phyloP scores from a whole-genome alignment of 306 rosid species.

The Quercus variabilis region DNA sequence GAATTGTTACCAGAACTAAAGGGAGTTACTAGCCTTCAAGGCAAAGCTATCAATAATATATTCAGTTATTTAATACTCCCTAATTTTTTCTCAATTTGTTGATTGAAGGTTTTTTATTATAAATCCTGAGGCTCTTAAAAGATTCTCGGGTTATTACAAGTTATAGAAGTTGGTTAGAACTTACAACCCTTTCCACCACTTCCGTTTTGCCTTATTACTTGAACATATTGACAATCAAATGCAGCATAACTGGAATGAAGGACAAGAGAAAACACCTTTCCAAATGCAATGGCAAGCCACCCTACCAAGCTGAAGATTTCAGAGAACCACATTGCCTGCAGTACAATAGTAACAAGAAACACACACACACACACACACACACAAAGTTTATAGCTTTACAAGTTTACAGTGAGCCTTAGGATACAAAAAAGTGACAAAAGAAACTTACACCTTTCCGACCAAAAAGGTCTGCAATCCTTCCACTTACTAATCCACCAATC shows the following conservation, averaged over 20 bases:
- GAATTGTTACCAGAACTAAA: too few species aligned
- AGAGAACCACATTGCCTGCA: conserved; percentile 73
- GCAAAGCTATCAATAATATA: too few species aligned
- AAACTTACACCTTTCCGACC: conserved; percentile 82
- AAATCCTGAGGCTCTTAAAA: too few species aligned
- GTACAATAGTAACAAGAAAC: conserved; percentile 19
- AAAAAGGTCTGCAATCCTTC: conserved; percentile 57
- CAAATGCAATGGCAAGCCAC: conserved; percentile 55
- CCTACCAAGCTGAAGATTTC: conserved; percentile 68
- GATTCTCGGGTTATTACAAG: too few species aligned
- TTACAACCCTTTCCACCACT: too few species aligned
- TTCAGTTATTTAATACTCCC: too few species aligned
- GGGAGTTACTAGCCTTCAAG: too few species aligned
- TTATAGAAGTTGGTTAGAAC: too few species aligned
- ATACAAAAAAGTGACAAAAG: background rate
- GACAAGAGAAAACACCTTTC: conserved; percentile 41
- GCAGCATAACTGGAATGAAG: background rate
- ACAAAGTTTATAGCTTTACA: background rate
- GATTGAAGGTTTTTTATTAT: too few species aligned
- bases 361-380: background rate
- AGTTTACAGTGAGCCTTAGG: background rate
- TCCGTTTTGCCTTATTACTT: too few species aligned
- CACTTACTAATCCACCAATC: conserved; percentile 73
- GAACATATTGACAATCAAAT: too few species aligned
- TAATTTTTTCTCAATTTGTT: too few species aligned